Percentiles rank a stretch among this genome's conserved stretches.
phyloP scores from a whole-genome alignment of 192 early-diverging fungal genomes.

The Gigaspora rosea region DNA sequence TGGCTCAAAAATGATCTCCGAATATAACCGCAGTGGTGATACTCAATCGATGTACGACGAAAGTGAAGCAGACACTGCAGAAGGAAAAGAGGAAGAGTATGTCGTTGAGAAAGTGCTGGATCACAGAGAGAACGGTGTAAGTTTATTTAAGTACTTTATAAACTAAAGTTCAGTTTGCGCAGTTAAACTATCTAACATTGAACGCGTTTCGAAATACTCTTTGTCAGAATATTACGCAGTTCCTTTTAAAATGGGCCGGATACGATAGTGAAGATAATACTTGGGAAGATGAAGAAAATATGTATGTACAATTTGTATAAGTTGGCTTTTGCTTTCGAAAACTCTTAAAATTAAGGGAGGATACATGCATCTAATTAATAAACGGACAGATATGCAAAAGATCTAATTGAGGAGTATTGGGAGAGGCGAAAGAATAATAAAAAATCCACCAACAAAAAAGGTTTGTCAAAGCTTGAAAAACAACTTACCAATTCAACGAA shows the following conservation, averaged over 20 bases:
- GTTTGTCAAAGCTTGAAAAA: not conserved
- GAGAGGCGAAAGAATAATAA: not conserved
- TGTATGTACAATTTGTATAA: slow-evolving; percentile 20
- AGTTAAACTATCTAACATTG: no score
- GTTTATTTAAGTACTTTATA: no score
- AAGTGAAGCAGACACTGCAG: no score
- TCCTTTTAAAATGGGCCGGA: slow-evolving; percentile 58
- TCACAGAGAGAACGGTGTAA: no score
- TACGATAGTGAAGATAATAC: slow-evolving; percentile 52
- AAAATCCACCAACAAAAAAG: not conserved
- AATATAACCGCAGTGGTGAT: no score
- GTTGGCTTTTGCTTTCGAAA: not conserved
- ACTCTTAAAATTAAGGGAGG: not conserved
- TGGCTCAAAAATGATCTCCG: no score
- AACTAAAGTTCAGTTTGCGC: no score
- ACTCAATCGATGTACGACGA: no score
- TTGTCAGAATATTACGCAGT: slow-evolving; percentile 17
- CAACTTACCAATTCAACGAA: not conserved
- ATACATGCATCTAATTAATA: not conserved
- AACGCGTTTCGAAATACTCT: no score
- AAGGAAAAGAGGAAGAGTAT: no score
- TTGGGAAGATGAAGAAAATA: slow-evolving; percentile 60
- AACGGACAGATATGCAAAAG: slow-evolving; percentile 7
- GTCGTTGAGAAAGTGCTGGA: no score
- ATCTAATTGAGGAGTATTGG: slow-evolving; percentile 22